Base-by-base conservation (phyloP, 495 filamentous ascomycete genomes). In the Stereocaulon alpinum region DNA sequence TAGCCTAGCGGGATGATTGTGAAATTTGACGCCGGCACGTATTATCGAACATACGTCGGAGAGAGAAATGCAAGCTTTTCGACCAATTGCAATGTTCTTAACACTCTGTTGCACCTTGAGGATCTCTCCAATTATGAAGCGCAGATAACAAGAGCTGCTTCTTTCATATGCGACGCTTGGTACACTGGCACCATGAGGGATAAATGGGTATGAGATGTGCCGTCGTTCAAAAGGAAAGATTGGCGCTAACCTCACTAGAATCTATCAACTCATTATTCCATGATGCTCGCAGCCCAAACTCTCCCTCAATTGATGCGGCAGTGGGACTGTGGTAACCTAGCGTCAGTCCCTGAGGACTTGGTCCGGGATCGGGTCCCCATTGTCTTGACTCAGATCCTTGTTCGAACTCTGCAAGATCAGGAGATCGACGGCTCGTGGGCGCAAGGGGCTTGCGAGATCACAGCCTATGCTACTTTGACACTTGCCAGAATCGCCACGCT, bases 31-130 rank as follows among this genome's bases (percentile, higher is more conserved):
- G 51, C 54, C 14, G 58, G 58, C 5, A 47, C 59, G 2, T 67
- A 73, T 59, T 76, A 74, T 61, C 63, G 62, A 49, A 76, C 73
- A 11, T 76, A 73, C 49, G 48, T 59, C 1, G 51, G 40, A 40
- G 73, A 76, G 61, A 61, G 71, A 27, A 68, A 75, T 49, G 63
- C 66, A 7, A 71, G 68, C 53, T 69, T 74, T 27, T 71, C 63
- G 11, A 71, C 70, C n/a, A 76, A 76, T 56, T 75, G 73, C 56
- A 76, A 76, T 61, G 68, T 73, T 5, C 58, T 76, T 6, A 43
- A 62, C 22, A 68, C 71, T 9, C 61, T 76, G 4, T 58, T 75
- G 32, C 30, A 34, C 30, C 4, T 56, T 61, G 11, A 45, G 52
- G 24, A 55, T 48, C 20, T 45, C 57, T 30, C 34, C 48, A 12